Evolutionary conservation across 306 rosid genomes (phyloP).

Genomic region (Cucumis sativus): DNA sequence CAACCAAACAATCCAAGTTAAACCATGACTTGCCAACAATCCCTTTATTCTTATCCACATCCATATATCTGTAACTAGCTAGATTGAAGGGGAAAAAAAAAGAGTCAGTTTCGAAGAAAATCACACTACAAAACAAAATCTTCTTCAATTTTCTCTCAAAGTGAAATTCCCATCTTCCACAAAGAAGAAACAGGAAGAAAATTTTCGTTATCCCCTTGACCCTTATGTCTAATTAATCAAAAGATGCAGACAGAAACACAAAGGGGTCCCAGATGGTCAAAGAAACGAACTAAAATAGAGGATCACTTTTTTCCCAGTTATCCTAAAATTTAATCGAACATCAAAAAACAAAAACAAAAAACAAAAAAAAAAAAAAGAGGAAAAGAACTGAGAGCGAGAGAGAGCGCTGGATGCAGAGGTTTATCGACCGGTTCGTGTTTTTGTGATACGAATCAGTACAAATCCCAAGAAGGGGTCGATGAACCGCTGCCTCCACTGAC

Average conservation of each 20-base stretch:
- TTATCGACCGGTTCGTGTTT: slow-evolving; percentile 98
- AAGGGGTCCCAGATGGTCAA: not conserved
- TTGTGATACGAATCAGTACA: slow-evolving; percentile 37
- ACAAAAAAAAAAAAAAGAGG: not conserved
- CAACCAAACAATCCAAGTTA: not conserved
- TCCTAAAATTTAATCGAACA: not conserved
- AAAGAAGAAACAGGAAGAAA: not conserved
- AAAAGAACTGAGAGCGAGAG: slow-evolving; percentile 10
- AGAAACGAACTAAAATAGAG: not conserved
- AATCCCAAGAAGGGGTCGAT: slow-evolving; percentile 94
- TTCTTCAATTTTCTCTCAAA: not conserved
- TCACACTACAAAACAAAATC: not conserved
- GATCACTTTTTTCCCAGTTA: not conserved
- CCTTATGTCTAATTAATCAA: not conserved
- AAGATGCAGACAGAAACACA: not conserved
- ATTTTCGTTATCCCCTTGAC: not conserved
- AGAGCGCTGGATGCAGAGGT: slow-evolving; percentile 99
- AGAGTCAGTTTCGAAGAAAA: not conserved
- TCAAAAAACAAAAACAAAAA: not conserved
- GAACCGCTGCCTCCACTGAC: slow-evolving; percentile 99
- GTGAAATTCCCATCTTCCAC: not conserved
- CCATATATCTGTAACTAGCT: not conserved
- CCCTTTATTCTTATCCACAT: not conserved
- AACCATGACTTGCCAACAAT: not conserved
- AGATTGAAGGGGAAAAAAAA: not conserved